Conservation (phyloP, 805 yeast genomes). For the Candida endomychidarum region DNA sequence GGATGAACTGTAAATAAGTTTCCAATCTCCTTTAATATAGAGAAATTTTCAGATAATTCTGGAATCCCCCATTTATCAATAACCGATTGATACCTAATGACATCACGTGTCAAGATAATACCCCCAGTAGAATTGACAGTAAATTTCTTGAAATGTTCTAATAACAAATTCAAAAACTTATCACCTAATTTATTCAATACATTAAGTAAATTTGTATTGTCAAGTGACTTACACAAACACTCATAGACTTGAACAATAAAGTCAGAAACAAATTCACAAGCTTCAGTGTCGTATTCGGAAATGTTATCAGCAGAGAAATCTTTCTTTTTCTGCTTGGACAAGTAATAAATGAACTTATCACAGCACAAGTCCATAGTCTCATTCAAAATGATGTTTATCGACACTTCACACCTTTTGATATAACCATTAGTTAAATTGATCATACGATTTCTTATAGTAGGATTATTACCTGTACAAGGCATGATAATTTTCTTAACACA, state of each 20-base stretch:
- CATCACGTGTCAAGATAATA: constrained; percentile 75
- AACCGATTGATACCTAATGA: constrained; percentile 68
- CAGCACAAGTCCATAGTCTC: constrained; percentile 57
- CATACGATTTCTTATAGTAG: constrained; percentile 57
- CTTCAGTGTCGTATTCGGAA: constrained; percentile 57
- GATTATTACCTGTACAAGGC: constrained; percentile 67
- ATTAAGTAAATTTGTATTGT: constrained; percentile 45
- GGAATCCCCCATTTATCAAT: constrained; percentile 67
- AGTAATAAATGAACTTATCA: constrained; percentile 43
- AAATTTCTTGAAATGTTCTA: constrained; percentile 73
- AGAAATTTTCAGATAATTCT: constrained; percentile 61
- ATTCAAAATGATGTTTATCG: constrained; percentile 61
- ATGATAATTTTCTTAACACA: constrained; percentile 72
- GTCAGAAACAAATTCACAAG: constrained; percentile 62
- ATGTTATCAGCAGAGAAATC: constrained; percentile 56
- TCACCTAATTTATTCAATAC: constrained; percentile 59
- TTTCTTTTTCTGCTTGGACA: constrained; percentile 69
- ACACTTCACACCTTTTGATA: constrained; percentile 59
- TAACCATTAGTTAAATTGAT: constrained; percentile 61
- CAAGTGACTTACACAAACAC: constrained; percentile 37
- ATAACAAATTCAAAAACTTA: constrained; percentile 54
- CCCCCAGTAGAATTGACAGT: constrained; percentile 83
- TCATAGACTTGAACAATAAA: constrained; percentile 47
- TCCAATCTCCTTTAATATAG: constrained; percentile 75
- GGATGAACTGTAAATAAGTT: constrained; percentile 85